Percentiles rank a stretch among this genome's conserved stretches.
Conservation (phyloP, 1,284 basidiomycete genomes). For the Puccinia triticina region DNA sequence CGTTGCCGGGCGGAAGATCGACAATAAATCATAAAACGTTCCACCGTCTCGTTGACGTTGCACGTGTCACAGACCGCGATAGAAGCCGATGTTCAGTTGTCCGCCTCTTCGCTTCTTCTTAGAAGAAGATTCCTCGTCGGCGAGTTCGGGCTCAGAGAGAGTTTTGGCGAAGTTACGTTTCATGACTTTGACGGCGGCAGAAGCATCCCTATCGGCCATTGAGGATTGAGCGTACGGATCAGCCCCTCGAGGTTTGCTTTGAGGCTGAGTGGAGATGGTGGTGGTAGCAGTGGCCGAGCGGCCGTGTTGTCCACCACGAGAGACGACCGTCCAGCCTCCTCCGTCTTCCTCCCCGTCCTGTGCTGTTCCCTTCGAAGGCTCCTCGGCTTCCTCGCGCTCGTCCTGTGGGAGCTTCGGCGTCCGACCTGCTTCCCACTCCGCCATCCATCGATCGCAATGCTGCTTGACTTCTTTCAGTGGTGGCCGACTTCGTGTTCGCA, state of each 20-base stretch:
- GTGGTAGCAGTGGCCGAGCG: conserved; percentile 30
- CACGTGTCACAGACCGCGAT: no score
- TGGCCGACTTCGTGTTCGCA: background rate
- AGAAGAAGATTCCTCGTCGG: background rate
- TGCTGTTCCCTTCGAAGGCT: background rate
- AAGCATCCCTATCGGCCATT: conserved; percentile 39
- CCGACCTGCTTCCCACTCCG: background rate
- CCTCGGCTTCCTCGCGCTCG: background rate
- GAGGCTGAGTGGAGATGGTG: conserved; percentile 32
- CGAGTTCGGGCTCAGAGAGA: background rate
- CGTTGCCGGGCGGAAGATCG: no score
- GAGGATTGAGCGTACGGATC: conserved; percentile 51
- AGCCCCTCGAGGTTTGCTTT: background rate
- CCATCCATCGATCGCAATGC: conserved; percentile 37
- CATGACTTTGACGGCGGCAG: conserved; percentile 46
- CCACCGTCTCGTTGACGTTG: no score
- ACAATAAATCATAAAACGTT: no score
- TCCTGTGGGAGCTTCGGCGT: background rate
- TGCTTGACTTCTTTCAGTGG: background rate
- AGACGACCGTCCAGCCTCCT: conserved; percentile 39
- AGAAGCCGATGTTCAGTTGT: background rate
- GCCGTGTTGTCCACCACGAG: conserved; percentile 42
- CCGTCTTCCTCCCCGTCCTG: conserved; percentile 11
- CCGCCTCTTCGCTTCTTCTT: conserved; percentile 8
- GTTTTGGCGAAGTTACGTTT: conserved; percentile 37